These are phyloP conservation scores for Yarrowia sp. DNA, from an alignment of 805 yeast species.

Conservation along the genomic window DNA sequence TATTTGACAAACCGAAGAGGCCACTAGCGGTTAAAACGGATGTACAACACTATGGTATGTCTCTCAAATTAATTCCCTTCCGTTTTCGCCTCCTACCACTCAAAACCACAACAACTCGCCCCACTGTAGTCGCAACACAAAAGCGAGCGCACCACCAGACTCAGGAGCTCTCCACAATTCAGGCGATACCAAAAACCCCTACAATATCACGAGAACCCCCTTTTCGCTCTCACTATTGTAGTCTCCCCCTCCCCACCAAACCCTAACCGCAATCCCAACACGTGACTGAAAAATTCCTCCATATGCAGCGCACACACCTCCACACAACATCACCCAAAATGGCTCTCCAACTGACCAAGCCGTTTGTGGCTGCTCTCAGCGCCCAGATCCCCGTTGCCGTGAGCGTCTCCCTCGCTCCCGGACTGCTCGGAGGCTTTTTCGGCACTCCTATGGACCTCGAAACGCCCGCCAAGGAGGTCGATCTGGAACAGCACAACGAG, in stretches of 20 bases:
- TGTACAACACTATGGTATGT: no score
- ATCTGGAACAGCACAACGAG: conserved; percentile 2
- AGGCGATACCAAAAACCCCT: background rate
- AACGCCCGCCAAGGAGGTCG: conserved; percentile 1
- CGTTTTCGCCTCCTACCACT: no score
- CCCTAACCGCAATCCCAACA: background rate
- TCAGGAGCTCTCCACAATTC: background rate
- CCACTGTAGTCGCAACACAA: no score
- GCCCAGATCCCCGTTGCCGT: conserved; percentile 12
- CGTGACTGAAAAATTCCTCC: conserved; percentile 17
- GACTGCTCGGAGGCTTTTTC: conserved; percentile 2
- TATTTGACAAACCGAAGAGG: no score
- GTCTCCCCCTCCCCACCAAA: background rate
- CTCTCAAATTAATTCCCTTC: no score
- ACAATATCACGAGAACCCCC: background rate
- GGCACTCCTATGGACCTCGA: background rate
- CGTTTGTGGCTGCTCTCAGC: conserved; percentile 21
- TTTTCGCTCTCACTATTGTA: background rate
- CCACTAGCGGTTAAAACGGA: no score
- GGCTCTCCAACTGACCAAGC: conserved; percentile 22
- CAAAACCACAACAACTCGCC: no score
- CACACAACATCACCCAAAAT: background rate
- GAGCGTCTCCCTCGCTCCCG: conserved; percentile 19
- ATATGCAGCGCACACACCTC: background rate
- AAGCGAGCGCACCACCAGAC: no score